These are phyloP conservation scores for Creolimax fragrantissima DNA, from an alignment of 78 protist genomes.

Conservation along the genomic window DNA sequence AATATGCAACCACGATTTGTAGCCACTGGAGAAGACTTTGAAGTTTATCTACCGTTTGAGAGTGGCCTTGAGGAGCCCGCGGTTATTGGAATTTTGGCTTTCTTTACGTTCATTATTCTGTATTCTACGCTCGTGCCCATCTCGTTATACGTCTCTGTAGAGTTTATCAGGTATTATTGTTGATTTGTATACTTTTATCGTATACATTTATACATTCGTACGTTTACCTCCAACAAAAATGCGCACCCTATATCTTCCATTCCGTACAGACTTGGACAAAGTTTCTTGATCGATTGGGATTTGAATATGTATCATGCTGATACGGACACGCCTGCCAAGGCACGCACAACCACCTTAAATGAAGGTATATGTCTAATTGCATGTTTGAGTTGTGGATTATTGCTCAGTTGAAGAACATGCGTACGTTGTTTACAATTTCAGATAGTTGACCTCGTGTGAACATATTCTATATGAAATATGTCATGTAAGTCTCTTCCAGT, in stretches of 20 bases:
- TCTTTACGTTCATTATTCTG: conserved; percentile 9
- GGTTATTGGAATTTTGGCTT: background rate
- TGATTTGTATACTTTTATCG: background rate
- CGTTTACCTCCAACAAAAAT: no score
- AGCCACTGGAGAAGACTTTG: conserved; percentile 2
- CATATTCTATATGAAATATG: no score
- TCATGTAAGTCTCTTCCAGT: no score
- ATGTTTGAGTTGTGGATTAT: no score
- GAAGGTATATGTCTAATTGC: background rate
- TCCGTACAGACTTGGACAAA: background rate
- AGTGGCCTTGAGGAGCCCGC: background rate
- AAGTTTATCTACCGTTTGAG: conserved; percentile 6
- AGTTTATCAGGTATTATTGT: background rate
- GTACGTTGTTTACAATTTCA: background rate
- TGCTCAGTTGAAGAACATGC: background rate
- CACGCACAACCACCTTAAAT: conserved; percentile 26
- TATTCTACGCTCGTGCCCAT: conserved; percentile 37
- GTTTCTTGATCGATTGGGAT: conserved; percentile 14
- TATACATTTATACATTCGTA: background rate
- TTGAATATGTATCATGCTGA: background rate
- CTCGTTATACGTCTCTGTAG: conserved; percentile 41
- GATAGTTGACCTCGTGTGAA: no score
- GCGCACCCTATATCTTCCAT: no score
- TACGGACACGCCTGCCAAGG: conserved; percentile 13
- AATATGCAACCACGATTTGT: background rate